phyloP scores from a whole-genome alignment of 2,329 filamentous ascomycete genomes.

The Colletotrichum tamarilloi region DNA sequence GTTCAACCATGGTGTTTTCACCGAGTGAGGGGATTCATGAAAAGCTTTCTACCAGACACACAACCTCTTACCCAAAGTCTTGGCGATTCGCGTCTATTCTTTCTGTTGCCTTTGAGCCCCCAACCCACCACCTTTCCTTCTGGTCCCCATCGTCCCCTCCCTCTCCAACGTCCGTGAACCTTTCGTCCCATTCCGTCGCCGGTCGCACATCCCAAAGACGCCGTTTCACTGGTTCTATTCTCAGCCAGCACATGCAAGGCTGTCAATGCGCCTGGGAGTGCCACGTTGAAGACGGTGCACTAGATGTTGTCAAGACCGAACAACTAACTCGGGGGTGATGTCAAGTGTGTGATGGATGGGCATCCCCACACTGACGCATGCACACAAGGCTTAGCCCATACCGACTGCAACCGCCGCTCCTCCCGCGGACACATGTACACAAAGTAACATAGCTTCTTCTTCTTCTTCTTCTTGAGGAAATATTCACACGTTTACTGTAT shows the following conservation, averaged over 20 bases:
- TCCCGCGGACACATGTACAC: background rate
- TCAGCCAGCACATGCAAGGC: slow-evolving; percentile 10
- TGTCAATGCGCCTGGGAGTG: slow-evolving; percentile 2
- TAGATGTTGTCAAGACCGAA: background rate
- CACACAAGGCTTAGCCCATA: background rate
- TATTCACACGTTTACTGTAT: background rate
- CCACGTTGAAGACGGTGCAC: background rate
- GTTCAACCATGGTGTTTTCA: background rate
- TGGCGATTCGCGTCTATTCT: slow-evolving; percentile 13
- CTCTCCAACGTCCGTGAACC: background rate
- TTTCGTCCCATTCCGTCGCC: slow-evolving; percentile 9
- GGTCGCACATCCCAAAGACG: background rate
- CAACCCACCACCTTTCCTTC: background rate
- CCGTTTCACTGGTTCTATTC: slow-evolving; percentile 27
- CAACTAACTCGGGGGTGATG: background rate
- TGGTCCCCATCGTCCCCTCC: background rate
- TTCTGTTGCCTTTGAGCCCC: background rate
- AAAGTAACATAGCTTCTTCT: background rate
- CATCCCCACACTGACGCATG: slow-evolving; percentile 10
- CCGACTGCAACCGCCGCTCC: background rate
- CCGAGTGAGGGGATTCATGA: background rate
- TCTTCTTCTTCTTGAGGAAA: background rate
- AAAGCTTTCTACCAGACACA: slow-evolving; percentile 30
- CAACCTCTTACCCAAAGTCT: slow-evolving; percentile 5
- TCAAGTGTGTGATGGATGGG: background rate